Percentiles rank a stretch among this genome's conserved stretches.
phyloP scores from a whole-genome alignment of 805 yeast species.

The Wickerhamomyces mucosus region DNA sequence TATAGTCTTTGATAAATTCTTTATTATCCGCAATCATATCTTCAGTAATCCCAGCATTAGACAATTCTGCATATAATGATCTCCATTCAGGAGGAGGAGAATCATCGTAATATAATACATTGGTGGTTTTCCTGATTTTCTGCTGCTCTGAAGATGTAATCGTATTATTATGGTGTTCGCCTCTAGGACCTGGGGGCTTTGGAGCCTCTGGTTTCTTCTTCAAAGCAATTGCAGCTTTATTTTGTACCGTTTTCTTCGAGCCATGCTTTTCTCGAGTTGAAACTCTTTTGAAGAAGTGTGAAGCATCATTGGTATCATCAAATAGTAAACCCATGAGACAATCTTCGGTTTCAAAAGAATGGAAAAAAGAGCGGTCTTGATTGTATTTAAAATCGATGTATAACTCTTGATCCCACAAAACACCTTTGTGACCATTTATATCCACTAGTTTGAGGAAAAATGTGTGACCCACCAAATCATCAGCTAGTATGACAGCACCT shows the following conservation, averaged over 20 bases:
- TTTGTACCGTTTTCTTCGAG: conserved; percentile 74
- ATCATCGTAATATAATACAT: conserved; percentile 63
- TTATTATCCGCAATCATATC: conserved; percentile 85
- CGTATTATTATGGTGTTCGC: conserved; percentile 17
- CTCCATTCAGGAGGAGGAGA: conserved; percentile 84
- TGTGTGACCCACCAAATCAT: conserved; percentile 91
- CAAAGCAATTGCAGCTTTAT: conserved; percentile 81
- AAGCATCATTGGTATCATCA: conserved; percentile 82
- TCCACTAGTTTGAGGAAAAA: conserved; percentile 87
- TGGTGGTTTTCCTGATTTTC: conserved; percentile 45
- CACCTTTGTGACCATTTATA: conserved; percentile 72
- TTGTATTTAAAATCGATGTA: conserved; percentile 81
- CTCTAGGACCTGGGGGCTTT: conserved; percentile 22
- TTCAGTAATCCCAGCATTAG: conserved; percentile 70
- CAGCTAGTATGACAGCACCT: conserved; percentile 83
- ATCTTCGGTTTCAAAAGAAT: conserved; percentile 87
- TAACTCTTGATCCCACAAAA: conserved; percentile 94
- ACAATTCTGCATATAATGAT: conserved; percentile 60
- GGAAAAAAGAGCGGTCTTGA: conserved; percentile 93
- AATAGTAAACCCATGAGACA: conserved; percentile 81
- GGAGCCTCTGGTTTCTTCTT: conserved; percentile 36
- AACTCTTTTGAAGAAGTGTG: conserved; percentile 75
- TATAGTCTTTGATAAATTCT: conserved; percentile 73
- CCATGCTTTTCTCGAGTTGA: conserved; percentile 71
- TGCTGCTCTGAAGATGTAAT: conserved; percentile 29